phyloP scores from a whole-genome alignment of 2,329 filamentous ascomycete species.

The Epichloe gansuensis region DNA sequence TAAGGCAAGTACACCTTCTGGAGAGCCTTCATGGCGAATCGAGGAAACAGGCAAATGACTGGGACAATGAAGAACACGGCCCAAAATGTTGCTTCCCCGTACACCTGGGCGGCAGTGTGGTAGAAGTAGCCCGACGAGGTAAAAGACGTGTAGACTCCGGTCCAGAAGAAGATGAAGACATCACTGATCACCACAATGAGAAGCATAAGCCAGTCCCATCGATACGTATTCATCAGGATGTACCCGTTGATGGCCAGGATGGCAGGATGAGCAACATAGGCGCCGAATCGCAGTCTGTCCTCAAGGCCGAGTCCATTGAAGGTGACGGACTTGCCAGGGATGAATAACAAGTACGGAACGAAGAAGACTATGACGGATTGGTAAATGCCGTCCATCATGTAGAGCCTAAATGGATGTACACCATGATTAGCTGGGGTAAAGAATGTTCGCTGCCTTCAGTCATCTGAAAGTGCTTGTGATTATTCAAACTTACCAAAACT shows the following conservation, averaged over 20 bases:
- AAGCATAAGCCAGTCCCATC: constrained; percentile 95
- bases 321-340: constrained; percentile 54
- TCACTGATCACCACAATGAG: constrained; percentile 73
- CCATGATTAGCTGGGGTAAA: constrained; percentile 5
- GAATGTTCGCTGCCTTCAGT: background rate
- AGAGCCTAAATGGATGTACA: constrained; percentile 45
- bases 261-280: constrained; percentile 73
- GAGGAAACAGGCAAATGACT: constrained; percentile 72
- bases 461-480: background rate
- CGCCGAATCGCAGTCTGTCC: constrained; percentile 74
- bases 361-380: constrained; percentile 91
- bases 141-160: constrained; percentile 62
- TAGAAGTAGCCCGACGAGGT: constrained; percentile 51
- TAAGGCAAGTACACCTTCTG: constrained; percentile 92
- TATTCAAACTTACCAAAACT: constrained; percentile 68
- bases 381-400: constrained; percentile 91
- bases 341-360: constrained; percentile 75
- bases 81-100: constrained; percentile 78
- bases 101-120: constrained; percentile 65
- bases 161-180: constrained; percentile 90
- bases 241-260: constrained; percentile 88
- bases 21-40: constrained; percentile 73
- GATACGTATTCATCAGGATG: constrained; percentile 89
- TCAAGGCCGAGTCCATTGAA: constrained; percentile 62
- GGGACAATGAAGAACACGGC: constrained; percentile 67